Percentiles rank a stretch among this genome's conserved stretches.
phyloP scores from a whole-genome alignment of 768 basidiomycete species.

The Termitomyces heimii region DNA sequence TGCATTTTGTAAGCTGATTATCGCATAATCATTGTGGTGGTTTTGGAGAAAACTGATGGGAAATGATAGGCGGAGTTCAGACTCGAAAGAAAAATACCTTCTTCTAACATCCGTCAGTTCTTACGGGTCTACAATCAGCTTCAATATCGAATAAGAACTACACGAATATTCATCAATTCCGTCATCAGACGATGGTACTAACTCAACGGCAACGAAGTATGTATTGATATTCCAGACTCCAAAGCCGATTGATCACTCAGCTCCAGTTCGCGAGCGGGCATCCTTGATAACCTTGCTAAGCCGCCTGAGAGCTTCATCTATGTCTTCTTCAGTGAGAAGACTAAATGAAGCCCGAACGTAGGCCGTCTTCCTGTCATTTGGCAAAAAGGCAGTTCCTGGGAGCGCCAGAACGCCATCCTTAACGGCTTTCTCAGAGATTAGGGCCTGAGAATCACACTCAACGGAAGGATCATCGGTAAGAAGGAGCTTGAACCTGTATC shows the following conservation, averaged over 20 bases:
- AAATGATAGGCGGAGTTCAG: neutral
- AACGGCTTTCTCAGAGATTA: slow-evolving; percentile 67
- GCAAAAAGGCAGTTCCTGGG: slow-evolving; percentile 73
- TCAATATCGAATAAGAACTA: neutral
- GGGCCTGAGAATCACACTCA: slow-evolving; percentile 56
- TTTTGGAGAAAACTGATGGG: too few species aligned
- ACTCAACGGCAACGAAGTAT: neutral
- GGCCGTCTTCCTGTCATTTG: slow-evolving; percentile 56
- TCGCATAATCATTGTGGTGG: too few species aligned
- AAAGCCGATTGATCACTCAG: neutral
- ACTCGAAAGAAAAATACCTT: neutral
- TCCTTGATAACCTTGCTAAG: slow-evolving; percentile 31
- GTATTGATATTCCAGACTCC: neutral
- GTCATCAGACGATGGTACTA: neutral
- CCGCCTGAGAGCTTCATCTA: slow-evolving; percentile 66
- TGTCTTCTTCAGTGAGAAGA: slow-evolving; percentile 50
- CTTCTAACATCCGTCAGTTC: neutral
- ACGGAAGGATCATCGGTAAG: slow-evolving; percentile 22
- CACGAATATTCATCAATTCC: neutral
- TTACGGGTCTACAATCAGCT: neutral
- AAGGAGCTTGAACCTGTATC: slow-evolving; percentile 58
- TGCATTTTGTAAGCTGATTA: too few species aligned
- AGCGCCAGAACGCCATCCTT: slow-evolving; percentile 78
- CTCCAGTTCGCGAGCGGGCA: slow-evolving; percentile 13
- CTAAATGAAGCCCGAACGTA: slow-evolving; percentile 80